Evolutionary conservation across 2,329 filamentous ascomycete genomes (phyloP), one percentile per base, ranked within the genome.

Genomic region (Pseudogymnoascus sp.): DNA sequence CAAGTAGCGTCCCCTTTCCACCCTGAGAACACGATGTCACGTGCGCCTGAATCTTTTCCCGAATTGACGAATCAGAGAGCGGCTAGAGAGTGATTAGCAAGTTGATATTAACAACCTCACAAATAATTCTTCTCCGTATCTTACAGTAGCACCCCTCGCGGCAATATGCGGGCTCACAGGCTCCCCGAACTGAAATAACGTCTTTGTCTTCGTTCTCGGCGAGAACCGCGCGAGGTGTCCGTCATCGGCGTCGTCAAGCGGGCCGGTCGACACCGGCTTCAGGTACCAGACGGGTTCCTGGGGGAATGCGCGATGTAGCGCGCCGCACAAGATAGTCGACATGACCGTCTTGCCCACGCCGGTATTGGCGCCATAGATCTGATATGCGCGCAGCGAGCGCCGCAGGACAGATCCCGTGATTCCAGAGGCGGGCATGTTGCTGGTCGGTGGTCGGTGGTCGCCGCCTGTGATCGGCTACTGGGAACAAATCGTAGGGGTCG

Each of bases 291-390:
- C 81, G 19, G 76, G 75, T 53, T 82, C 80, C 19, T 76, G 70
- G 6, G 74, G 73, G 66, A 78, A 78, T 40, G 76, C 75, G 26
- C 76, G 78, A 38, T 76, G 77, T 3, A 86, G 81, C 7, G 87
- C 82, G 66, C 84, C 86, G 73, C 85, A 89, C 3, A 96, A 78
- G 11, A 91, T 75, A 0, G 89, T 91, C 1, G 89, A 88, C 64
- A 92, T 82, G 33, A 96, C 84, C 0, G 91, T 96, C 78, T 96
- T 96, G 67, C 91, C 91, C 26, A 95, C 89, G 67, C 90, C 85
- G 0, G 91, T 95, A 70, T 93, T 95, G 56, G 91, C 89, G 28
- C 91, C 91, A 70, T 89, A 96, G 38, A 96, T 79, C 74, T 95
- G 90, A 68, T 90, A 84, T 11, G 85, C 80, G 65, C 85, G 84